Evolutionary conservation across 306 rosid species (phyloP).

Genomic region (Cicer yamashitae): DNA sequence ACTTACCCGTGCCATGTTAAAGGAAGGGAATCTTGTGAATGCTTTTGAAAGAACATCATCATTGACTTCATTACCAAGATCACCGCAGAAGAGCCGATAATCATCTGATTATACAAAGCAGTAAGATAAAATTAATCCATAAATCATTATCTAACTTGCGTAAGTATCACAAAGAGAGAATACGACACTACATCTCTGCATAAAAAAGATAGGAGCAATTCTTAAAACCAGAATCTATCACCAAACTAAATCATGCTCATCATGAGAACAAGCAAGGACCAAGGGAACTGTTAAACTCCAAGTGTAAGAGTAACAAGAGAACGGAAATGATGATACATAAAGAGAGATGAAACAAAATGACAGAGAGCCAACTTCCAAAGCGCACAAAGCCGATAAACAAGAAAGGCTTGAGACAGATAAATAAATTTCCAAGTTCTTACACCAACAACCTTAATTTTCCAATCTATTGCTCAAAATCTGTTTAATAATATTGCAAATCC

Average conservation of each 20-base stretch:
- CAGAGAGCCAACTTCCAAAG: background rate
- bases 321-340: background rate
- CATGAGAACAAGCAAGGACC: background rate
- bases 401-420: background rate
- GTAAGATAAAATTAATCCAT: conserved; percentile 21
- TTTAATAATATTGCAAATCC: background rate
- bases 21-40: conserved; percentile 89
- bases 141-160: conserved; percentile 10
- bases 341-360: background rate
- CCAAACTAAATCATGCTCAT: background rate
- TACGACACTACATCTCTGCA: background rate
- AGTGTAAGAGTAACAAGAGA: background rate
- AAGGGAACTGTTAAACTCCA: conserved; percentile 4
- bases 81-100: conserved; percentile 89
- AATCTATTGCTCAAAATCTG: background rate
- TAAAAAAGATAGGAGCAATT: background rate
- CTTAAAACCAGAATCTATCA: background rate
- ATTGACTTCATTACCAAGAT: conserved; percentile 97
- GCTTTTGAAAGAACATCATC: conserved; percentile 97
- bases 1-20: conserved; percentile 92
- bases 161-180: background rate
- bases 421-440: background rate
- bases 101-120: conserved; percentile 66
- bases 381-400: background rate
- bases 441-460: conserved; percentile 4